Percentiles rank a stretch among this genome's conserved stretches.
Conservation (phyloP, 139 green algal species). For the Haematococcus lacustris region DNA sequence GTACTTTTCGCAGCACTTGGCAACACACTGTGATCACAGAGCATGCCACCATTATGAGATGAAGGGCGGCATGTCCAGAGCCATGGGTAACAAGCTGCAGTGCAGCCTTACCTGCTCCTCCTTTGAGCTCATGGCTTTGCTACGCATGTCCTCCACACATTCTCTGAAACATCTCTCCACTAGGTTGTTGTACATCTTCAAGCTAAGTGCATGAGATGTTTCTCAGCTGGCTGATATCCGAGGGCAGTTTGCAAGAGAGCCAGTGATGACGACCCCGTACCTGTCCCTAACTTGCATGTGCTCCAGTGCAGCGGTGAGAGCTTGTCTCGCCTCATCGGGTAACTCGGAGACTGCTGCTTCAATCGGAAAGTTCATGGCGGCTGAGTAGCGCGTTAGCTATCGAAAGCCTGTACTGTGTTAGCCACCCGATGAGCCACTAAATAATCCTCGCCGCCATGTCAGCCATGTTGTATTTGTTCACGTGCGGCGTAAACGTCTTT, state of each 20-base stretch:
- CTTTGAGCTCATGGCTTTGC: constrained; percentile 77
- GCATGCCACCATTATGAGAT: too few relatives aligned
- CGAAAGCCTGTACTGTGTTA: too few relatives aligned
- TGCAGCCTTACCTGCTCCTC: constrained; percentile 98
- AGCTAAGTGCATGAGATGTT: constrained; percentile 43
- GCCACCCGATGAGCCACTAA: too few relatives aligned
- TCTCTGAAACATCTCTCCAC: constrained; percentile 93
- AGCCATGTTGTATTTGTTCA: too few relatives aligned
- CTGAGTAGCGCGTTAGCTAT: too few relatives aligned
- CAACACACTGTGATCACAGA: constrained; percentile 68
- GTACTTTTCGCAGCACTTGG: constrained; percentile 92
- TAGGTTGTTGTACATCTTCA: constrained; percentile 96
- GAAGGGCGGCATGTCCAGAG: too few relatives aligned
- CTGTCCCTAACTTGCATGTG: constrained; percentile 85
- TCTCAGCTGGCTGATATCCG: neutral
- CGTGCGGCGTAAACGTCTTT: too few relatives aligned
- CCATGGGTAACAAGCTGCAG: too few relatives aligned
- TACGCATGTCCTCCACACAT: constrained; percentile 87
- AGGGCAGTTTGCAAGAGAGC: neutral
- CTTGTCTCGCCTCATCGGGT: constrained; percentile 21
- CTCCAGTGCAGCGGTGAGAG: constrained; percentile 49
- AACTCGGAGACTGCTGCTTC: constrained; percentile 12
- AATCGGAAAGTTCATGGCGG: constrained; percentile 12
- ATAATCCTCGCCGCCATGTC: too few relatives aligned
- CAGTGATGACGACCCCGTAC: constrained; percentile 27